Percentiles rank a stretch among this genome's conserved stretches.
phyloP scores from a whole-genome alignment of 768 basidiomycete species.

The Lactarius deliciosus region DNA sequence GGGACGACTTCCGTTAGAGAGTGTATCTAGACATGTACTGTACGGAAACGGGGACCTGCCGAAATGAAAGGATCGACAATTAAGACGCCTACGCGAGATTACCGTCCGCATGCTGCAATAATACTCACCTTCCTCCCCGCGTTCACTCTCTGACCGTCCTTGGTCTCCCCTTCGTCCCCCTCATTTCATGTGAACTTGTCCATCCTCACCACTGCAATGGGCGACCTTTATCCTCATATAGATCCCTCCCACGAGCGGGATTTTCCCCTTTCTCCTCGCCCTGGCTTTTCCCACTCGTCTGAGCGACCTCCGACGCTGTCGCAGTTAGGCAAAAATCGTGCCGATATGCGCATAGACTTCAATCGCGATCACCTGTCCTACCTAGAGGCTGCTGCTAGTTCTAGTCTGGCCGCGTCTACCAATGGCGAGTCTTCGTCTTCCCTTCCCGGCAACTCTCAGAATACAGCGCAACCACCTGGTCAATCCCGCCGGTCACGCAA shows the following conservation, averaged over 20 bases:
- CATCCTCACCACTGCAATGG: neutral
- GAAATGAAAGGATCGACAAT: constrained; percentile 1
- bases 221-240: neutral
- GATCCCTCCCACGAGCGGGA: neutral
- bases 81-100: neutral
- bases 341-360: neutral
- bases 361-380: neutral
- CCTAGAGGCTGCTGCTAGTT: constrained; percentile 8
- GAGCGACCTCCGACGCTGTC: neutral
- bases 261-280: neutral
- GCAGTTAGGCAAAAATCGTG: neutral
- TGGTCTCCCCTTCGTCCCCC: neutral
- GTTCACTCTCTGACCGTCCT: neutral
- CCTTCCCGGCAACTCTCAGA: constrained; percentile 1
- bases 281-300: neutral
- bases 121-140: neutral
- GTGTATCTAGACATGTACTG: neutral
- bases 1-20: neutral
- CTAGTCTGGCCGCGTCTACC: constrained; percentile 8
- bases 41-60: neutral
- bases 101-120: neutral
- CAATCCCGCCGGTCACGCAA: constrained; percentile 19
- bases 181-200: neutral
- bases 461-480: neutral
- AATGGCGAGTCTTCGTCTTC: constrained; percentile 7